Conservation (phyloP, 2,329 filamentous ascomycete species). For the Chlorencoelia australis region DNA sequence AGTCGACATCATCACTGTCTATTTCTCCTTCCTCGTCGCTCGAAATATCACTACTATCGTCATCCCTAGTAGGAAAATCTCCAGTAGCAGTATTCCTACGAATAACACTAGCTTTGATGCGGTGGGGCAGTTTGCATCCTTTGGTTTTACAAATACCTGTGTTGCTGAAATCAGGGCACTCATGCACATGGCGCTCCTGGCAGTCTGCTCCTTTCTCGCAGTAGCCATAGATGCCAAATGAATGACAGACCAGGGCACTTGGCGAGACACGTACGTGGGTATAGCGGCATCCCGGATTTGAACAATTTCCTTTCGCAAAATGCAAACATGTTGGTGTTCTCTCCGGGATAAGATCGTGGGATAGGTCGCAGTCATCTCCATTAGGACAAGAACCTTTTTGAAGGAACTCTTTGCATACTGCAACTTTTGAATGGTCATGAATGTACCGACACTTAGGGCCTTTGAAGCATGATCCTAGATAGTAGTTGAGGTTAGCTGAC, state of each 20-base stretch:
- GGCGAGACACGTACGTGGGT: slow-evolving; percentile 72
- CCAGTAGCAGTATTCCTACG: slow-evolving; percentile 48
- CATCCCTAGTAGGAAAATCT: slow-evolving; percentile 36
- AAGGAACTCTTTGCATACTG: slow-evolving; percentile 81
- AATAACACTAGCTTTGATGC: slow-evolving; percentile 73
- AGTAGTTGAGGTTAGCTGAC: slow-evolving; percentile 23
- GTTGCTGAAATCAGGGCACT: slow-evolving; percentile 94
- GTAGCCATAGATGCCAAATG: slow-evolving; percentile 80
- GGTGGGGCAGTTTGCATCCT: slow-evolving; percentile 77
- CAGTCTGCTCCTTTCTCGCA: slow-evolving; percentile 75
- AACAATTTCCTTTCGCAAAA: slow-evolving; percentile 82
- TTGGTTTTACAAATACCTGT: slow-evolving; percentile 71
- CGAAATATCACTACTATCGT: slow-evolving; percentile 64
- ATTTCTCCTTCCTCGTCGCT: slow-evolving; percentile 60
- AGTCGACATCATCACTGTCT: slow-evolving; percentile 71
- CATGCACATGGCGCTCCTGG: slow-evolving; percentile 74
- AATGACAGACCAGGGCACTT: slow-evolving; percentile 68
- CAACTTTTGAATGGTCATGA: slow-evolving; percentile 79
- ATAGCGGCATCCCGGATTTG: slow-evolving; percentile 78
- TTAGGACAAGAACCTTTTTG: slow-evolving; percentile 67
- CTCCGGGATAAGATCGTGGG: slow-evolving; percentile 74
- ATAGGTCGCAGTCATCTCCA: slow-evolving; percentile 78
- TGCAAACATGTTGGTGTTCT: slow-evolving; percentile 83
- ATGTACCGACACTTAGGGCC: slow-evolving; percentile 70
- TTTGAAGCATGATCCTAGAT: slow-evolving; percentile 71